Evolutionary conservation across 2,329 filamentous ascomycete genomes (phyloP), one percentile per base, ranked within the genome.

Genomic region (Phialemoniopsis sp.): DNA sequence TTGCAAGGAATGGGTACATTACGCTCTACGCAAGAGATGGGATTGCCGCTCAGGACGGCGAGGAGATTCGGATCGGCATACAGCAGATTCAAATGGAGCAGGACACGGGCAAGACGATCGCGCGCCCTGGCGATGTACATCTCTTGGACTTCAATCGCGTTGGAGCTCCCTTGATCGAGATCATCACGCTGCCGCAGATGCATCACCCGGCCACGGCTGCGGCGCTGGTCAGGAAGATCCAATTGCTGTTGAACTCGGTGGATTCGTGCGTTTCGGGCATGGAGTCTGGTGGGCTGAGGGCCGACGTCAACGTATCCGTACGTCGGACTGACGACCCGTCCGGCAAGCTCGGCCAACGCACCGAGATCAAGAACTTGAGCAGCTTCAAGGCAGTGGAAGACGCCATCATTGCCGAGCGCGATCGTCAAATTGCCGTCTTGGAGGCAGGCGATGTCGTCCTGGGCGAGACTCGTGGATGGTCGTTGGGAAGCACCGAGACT

Each of bases 21-120:
- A 76, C 71, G 1, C 70, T 98, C 6, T 77, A 75, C 30, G 65
- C 78, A 4, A 74, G 89, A 42, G 91, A 96, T 56, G 90, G 89
- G 2, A 87, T 95, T 45, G 82, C 84, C 1, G 70, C 78, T 1
- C 76, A 87, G 51, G 85, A 89, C 51, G 85, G 85, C 1, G 71
- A 83, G 14, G 65, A 72, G n/a, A 64, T 95, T 15, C 72, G 68
- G 1, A 75, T 98, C 36, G 83, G 86, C 21, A 95, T 98, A 56
- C 87, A 93, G 60, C 93, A 97, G 62, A 77, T 98, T 8, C 93
- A 98, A 63, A 83, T 98, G 69, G 93, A 98, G 66, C 93, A 98
- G 64, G 93, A 98, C 59, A 97, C 93, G 1, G 93, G 90, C 49
- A 97, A 97, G 64, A 96, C 91, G 1, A 76, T 90, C 30, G 82